These are phyloP conservation scores for Tetrahymena thermophila DNA, from an alignment of 73 alveolate species.

Conservation along the genomic window DNA sequence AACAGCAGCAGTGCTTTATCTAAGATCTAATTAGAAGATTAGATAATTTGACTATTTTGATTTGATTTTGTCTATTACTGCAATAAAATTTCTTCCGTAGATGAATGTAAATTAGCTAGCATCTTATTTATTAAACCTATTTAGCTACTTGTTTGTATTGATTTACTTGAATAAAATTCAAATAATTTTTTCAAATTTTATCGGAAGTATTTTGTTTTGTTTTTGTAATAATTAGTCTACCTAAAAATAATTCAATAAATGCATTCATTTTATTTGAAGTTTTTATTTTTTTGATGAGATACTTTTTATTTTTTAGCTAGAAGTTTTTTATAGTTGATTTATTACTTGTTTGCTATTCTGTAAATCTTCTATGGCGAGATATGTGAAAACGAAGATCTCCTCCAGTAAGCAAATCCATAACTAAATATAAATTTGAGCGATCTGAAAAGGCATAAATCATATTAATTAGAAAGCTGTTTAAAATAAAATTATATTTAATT, in stretches of 20 bases:
- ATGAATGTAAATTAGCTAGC: no score
- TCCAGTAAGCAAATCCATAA: conserved; percentile 61
- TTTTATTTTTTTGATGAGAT: not conserved
- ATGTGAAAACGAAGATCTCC: conserved; percentile 72
- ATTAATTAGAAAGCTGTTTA: conserved; percentile 48
- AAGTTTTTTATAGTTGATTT: not conserved
- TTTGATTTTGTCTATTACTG: not conserved
- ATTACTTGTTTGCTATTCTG: conserved; percentile 66
- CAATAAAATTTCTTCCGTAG: not conserved
- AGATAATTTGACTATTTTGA: not conserved
- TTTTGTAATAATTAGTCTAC: not conserved
- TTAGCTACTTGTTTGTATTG: no score
- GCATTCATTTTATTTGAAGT: not conserved
- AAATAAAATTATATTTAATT: not conserved
- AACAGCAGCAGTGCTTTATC: not conserved
- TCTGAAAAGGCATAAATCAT: conserved; percentile 63
- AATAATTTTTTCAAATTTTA: no score
- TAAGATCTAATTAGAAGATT: not conserved
- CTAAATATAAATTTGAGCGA: conserved; percentile 51
- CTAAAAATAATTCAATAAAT: not conserved
- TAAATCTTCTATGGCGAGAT: conserved; percentile 46
- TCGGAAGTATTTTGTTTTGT: not conserved
- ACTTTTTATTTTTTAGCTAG: not conserved
- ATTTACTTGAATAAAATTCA: no score
- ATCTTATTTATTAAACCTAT: no score